Evolutionary conservation across 768 basidiomycete species (phyloP).

Genomic region (Cystobasidium ongulense): DNA sequence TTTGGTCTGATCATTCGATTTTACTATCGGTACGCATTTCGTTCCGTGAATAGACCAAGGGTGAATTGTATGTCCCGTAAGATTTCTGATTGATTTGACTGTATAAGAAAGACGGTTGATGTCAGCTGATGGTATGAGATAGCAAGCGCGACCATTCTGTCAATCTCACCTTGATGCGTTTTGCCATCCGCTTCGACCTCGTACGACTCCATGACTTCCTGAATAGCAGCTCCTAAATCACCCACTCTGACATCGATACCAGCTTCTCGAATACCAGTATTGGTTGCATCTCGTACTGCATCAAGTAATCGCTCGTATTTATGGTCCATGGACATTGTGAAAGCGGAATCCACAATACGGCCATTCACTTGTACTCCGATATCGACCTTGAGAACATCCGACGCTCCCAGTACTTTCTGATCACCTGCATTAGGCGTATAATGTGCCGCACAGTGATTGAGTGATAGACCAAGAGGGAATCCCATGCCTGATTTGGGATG

Average conservation of each 20-base stretch:
- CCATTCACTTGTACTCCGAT: slow-evolving; percentile 95
- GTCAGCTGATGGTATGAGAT: background rate
- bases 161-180: slow-evolving; percentile 3
- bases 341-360: slow-evolving; percentile 90
- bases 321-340: slow-evolving; percentile 78
- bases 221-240: slow-evolving; percentile 81
- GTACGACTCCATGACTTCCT: slow-evolving; percentile 98
- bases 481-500: slow-evolving; percentile 68
- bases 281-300: slow-evolving; percentile 88
- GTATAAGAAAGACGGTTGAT: slow-evolving; percentile 41
- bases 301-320: slow-evolving; percentile 80
- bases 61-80: slow-evolving; percentile 64
- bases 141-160: background rate
- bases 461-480: slow-evolving; percentile 88
- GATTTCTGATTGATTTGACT: slow-evolving; percentile 86
- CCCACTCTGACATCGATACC: slow-evolving; percentile 92
- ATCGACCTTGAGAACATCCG: slow-evolving; percentile 92
- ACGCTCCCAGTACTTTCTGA: slow-evolving; percentile 61
- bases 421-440: slow-evolving; percentile 77
- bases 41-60: slow-evolving; percentile 59
- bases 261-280: slow-evolving; percentile 84
- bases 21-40: slow-evolving; percentile 83
- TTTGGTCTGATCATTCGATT: slow-evolving; percentile 51
- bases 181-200: slow-evolving; percentile 79
- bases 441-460: slow-evolving; percentile 93